Conservation (phyloP, 108 stramenopile genomes). For the Mediolabrus comicus region DNA sequence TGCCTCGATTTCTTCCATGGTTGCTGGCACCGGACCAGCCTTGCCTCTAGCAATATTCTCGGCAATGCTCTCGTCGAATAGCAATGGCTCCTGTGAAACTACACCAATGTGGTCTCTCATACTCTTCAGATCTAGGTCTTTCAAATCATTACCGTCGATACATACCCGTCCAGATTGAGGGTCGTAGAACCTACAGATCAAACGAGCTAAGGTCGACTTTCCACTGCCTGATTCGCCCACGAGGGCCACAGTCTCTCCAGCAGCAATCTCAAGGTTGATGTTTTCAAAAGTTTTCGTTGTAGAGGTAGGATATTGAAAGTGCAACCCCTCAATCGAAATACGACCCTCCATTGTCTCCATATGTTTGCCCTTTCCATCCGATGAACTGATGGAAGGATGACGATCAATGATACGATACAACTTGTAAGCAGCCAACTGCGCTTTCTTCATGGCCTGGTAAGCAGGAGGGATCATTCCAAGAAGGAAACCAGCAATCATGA, state of each 20-base stretch:
- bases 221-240: slow-evolving; percentile 68
- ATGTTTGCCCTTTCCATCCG: slow-evolving; percentile 9
- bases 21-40: slow-evolving; percentile 28
- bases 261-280: slow-evolving; percentile 42
- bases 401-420: slow-evolving; percentile 71
- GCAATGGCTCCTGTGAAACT: slow-evolving; percentile 71
- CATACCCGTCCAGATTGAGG: slow-evolving; percentile 26
- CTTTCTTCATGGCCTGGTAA: slow-evolving; percentile 47
- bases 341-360: slow-evolving; percentile 24
- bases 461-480: slow-evolving; percentile 36
- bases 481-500: slow-evolving; percentile 30
- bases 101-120: slow-evolving; percentile 56
- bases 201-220: slow-evolving; percentile 65
- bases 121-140: slow-evolving; percentile 28
- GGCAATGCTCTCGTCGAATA: slow-evolving; percentile 61
- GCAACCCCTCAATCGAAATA: slow-evolving; percentile 24
- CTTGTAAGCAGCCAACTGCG: slow-evolving; percentile 57
- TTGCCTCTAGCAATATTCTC: slow-evolving; percentile 68
- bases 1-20: slow-evolving; percentile 34
- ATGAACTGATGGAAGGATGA: slow-evolving; percentile 41
- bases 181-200: slow-evolving; percentile 79
- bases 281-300: slow-evolving; percentile 29
- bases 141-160: slow-evolving; percentile 32
- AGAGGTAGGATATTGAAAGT: slow-evolving; percentile 34
- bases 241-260: slow-evolving; percentile 52